Evolutionary conservation across 352 stramenopile species (phyloP).

Genomic region (Pythium scleroteichum): DNA sequence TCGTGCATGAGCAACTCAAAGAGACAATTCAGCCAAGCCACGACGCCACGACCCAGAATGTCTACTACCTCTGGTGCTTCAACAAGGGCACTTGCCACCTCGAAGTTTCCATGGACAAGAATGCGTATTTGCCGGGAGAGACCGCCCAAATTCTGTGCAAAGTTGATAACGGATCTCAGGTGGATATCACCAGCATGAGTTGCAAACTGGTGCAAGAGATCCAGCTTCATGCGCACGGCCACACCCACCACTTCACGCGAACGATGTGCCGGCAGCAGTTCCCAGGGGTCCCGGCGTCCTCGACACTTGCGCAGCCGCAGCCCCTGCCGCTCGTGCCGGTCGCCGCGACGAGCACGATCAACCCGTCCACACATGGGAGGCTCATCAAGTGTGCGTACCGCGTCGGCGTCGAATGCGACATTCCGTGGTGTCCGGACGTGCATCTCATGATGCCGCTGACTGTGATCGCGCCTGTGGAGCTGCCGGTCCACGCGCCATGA

Average conservation of each 20-base stretch:
- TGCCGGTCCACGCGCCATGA: slow-evolving; percentile 1
- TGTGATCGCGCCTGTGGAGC: slow-evolving; percentile 19
- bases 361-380: slow-evolving; percentile 30
- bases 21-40: slow-evolving; percentile 24
- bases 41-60: slow-evolving; percentile 32
- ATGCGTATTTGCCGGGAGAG: slow-evolving; percentile 36
- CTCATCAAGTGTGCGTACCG: slow-evolving; percentile 38
- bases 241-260: slow-evolving; percentile 11
- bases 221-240: slow-evolving; percentile 19
- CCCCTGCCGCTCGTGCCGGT: slow-evolving; percentile 30
- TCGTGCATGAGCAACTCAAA: slow-evolving; percentile 36
- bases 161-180: slow-evolving; percentile 37
- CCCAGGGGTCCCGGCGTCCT: slow-evolving; percentile 20
- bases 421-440: slow-evolving; percentile 41
- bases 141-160: slow-evolving; percentile 36
- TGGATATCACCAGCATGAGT: slow-evolving; percentile 34
- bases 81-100: slow-evolving; percentile 38
- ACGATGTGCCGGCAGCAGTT: slow-evolving; percentile 26
- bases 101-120: slow-evolving; percentile 38
- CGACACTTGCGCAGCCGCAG: slow-evolving; percentile 23
- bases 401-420: slow-evolving; percentile 43
- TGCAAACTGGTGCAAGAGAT: slow-evolving; percentile 37
- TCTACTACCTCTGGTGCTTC: slow-evolving; percentile 44
- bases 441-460: slow-evolving; percentile 31
- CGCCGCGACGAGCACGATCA: slow-evolving; percentile 14